These are phyloP conservation scores for Sporothrix protearum DNA, from an alignment of 2,329 filamentous ascomycete genomes.

Conservation along the genomic window DNA sequence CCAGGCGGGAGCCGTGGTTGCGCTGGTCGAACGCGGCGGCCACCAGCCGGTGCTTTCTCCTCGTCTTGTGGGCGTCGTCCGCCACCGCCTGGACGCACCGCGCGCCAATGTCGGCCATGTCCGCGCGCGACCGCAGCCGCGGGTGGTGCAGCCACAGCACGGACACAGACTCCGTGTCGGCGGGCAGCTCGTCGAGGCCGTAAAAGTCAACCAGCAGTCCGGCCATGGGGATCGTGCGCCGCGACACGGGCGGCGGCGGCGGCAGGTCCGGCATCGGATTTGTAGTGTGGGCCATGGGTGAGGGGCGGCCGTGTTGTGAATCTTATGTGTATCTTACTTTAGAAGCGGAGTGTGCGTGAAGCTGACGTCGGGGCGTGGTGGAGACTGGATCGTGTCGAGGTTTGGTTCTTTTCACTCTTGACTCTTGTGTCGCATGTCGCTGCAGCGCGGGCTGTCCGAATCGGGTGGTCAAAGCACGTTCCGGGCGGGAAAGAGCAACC, in stretches of 20 bases:
- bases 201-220: conserved; percentile 77
- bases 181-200: conserved; percentile 68
- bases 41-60: conserved; percentile 50
- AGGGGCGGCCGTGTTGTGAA: background rate
- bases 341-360: background rate
- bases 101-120: conserved; percentile 73
- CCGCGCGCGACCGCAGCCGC: conserved; percentile 63
- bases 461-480: background rate
- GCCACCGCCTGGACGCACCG: conserved; percentile 68
- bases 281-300: conserved; percentile 23
- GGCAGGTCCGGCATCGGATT: conserved; percentile 33
- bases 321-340: too few relatives aligned
- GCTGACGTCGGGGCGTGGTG: too few relatives aligned
- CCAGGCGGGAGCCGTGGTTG: conserved; percentile 76
- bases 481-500: background rate
- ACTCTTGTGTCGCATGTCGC: too few relatives aligned
- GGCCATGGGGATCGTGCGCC: conserved; percentile 65
- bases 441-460: too few relatives aligned
- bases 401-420: too few relatives aligned
- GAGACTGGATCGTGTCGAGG: too few relatives aligned
- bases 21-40: conserved; percentile 86
- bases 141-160: conserved; percentile 92
- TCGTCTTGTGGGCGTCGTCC: conserved; percentile 33
- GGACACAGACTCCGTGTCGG: conserved; percentile 54
- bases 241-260: conserved; percentile 54